These are phyloP conservation scores for Amanita polypyramis DNA, from an alignment of 768 basidiomycete species.

Conservation along the genomic window DNA sequence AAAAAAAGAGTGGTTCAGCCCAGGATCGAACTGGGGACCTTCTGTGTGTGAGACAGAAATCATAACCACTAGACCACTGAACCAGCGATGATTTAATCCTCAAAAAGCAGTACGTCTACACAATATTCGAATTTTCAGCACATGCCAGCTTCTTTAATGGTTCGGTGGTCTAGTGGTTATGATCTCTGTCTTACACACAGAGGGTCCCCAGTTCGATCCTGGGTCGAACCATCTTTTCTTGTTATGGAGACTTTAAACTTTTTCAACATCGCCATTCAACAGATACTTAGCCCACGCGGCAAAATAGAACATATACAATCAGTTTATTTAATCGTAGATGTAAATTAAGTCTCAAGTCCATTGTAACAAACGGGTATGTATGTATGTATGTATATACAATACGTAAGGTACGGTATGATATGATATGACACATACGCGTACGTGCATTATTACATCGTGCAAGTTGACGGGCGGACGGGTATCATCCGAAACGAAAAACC, in stretches of 20 bases:
- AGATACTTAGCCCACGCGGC: no score
- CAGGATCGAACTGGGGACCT: constrained; percentile 35
- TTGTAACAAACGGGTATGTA: background rate
- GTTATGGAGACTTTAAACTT: no score
- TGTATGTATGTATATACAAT: background rate
- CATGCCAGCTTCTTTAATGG: background rate
- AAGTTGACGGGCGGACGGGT: background rate
- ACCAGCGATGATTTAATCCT: constrained; percentile 7
- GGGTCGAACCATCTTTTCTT: constrained; percentile 26
- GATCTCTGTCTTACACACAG: no score
- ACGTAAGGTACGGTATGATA: no score
- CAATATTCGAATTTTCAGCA: background rate
- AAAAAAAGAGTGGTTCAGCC: constrained; percentile 26
- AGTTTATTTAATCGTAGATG: background rate
- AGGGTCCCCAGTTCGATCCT: background rate
- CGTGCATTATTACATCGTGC: background rate
- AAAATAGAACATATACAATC: no score
- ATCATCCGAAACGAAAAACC: background rate
- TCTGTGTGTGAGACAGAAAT: constrained; percentile 40
- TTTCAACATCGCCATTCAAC: no score
- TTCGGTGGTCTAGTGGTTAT: background rate
- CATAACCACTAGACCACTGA: constrained; percentile 37
- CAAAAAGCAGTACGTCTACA: background rate
- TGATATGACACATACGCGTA: no score
- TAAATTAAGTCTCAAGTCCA: background rate